Conservation (phyloP, 2,329 filamentous ascomycete genomes). For the Sporothrix pseudoabietina region DNA sequence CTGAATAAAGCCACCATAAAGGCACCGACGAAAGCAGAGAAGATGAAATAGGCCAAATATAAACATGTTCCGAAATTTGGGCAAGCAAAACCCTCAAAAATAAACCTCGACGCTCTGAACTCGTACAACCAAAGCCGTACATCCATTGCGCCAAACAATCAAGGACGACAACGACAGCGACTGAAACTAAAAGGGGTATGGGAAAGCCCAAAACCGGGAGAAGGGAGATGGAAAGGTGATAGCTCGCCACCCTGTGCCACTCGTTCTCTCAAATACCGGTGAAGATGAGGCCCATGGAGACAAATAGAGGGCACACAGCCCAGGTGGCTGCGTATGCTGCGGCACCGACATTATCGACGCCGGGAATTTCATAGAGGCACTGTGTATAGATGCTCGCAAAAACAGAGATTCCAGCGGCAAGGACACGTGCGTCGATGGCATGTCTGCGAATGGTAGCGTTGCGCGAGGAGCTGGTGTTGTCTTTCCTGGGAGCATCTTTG, state of each 20-base stretch:
- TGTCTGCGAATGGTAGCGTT: constrained; percentile 37
- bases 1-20: neutral
- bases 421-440: constrained; percentile 66
- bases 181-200: neutral
- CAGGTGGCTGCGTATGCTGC: constrained; percentile 73
- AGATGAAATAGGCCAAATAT: neutral
- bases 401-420: constrained; percentile 59
- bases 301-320: constrained; percentile 64
- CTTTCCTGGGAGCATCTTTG: neutral
- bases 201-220: neutral
- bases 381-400: constrained; percentile 64
- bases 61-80: neutral
- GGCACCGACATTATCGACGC: constrained; percentile 71
- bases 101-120: neutral
- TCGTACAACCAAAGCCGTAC: neutral
- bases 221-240: neutral
- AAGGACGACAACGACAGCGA: neutral
- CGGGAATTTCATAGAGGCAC: constrained; percentile 66
- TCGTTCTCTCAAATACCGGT: constrained; percentile 41
- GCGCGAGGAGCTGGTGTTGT: constrained; percentile 54
- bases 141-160: neutral
- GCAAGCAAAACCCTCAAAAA: neutral
- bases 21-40: neutral
- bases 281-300: constrained; percentile 59
- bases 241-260: neutral